Conservation (phyloP, 1,284 basidiomycete genomes). For the Tylopilus orsonianus region DNA sequence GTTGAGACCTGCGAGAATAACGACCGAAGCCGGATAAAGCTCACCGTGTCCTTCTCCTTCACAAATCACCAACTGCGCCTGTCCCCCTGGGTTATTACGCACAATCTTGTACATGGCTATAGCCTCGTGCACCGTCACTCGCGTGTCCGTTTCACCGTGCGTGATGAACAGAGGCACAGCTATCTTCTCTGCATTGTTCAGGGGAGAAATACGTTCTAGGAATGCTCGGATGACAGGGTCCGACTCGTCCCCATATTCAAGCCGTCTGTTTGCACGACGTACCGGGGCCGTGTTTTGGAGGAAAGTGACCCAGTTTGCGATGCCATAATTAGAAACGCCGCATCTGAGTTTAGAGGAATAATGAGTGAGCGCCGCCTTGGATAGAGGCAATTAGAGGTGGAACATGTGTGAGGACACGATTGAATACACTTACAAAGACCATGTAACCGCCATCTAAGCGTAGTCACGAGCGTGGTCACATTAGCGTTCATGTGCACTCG, state of each 20-base stretch:
- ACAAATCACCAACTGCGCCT: slow-evolving; percentile 36
- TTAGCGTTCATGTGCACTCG: not conserved
- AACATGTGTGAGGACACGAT: not conserved
- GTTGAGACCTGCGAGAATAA: slow-evolving; percentile 1
- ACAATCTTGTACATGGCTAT: slow-evolving; percentile 30
- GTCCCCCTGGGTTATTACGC: slow-evolving; percentile 15
- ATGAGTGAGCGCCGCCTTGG: slow-evolving; percentile 36
- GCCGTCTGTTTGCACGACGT: slow-evolving; percentile 34
- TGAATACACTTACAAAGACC: slow-evolving; percentile 32
- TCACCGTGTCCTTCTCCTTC: slow-evolving; percentile 42
- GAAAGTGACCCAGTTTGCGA: slow-evolving; percentile 37
- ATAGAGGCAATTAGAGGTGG: slow-evolving; percentile 1
- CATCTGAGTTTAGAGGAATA: slow-evolving; percentile 38
- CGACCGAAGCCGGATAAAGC: slow-evolving; percentile 3
- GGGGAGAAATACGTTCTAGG: slow-evolving; percentile 37
- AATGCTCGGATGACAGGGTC: slow-evolving; percentile 35
- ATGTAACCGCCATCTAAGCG: slow-evolving; percentile 39
- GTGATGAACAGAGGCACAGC: slow-evolving; percentile 36
- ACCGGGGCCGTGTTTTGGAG: slow-evolving; percentile 38
- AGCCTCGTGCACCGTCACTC: slow-evolving; percentile 38
- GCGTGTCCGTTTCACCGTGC: slow-evolving; percentile 39
- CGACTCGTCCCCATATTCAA: slow-evolving; percentile 39
- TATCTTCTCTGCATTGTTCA: slow-evolving; percentile 37
- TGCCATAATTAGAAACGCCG: slow-evolving; percentile 39
- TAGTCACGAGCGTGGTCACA: not conserved